Conservation (phyloP, 108 stramenopile species). For the Cylindrotheca fusiformis region DNA sequence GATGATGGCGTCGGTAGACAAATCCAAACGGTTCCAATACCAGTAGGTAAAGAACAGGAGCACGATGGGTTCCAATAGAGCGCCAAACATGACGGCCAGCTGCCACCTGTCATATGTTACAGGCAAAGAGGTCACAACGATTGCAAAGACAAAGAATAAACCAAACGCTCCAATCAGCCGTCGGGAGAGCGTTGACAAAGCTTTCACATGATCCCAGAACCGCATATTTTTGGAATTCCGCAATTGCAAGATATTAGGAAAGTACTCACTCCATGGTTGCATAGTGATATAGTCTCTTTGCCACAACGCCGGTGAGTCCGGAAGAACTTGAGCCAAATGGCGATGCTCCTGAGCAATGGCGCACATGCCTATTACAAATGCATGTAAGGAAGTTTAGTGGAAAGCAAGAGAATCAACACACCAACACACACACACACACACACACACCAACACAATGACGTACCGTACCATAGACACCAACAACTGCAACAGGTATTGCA, state of each 20-base stretch:
- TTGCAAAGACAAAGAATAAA: neutral
- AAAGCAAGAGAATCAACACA: too few relatives aligned
- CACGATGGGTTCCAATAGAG: slow-evolving; percentile 52
- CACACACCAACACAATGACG: slow-evolving; percentile 28
- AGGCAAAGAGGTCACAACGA: neutral
- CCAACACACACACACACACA: slow-evolving; percentile 45
- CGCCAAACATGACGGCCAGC: slow-evolving; percentile 36
- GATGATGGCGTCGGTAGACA: slow-evolving; percentile 76
- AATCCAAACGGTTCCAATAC: slow-evolving; percentile 44
- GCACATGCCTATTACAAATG: slow-evolving; percentile 71
- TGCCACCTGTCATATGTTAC: slow-evolving; percentile 15
- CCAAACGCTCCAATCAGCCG: slow-evolving; percentile 4
- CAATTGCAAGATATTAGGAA: slow-evolving; percentile 39
- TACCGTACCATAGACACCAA: slow-evolving; percentile 33
- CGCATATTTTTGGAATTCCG: slow-evolving; percentile 1
- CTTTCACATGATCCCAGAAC: slow-evolving; percentile 5
- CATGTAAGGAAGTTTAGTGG: too few relatives aligned
- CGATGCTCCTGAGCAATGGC: slow-evolving; percentile 80
- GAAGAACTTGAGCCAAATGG: slow-evolving; percentile 54
- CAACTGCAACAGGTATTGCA: neutral
- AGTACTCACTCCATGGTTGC: slow-evolving; percentile 69
- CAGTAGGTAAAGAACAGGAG: slow-evolving; percentile 59
- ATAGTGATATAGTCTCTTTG: slow-evolving; percentile 77
- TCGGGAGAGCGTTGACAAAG: slow-evolving; percentile 25
- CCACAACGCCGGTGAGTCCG: slow-evolving; percentile 33